Evolutionary conservation across 306 rosid genomes (phyloP).

Genomic region (Ceratonia siliqua): DNA sequence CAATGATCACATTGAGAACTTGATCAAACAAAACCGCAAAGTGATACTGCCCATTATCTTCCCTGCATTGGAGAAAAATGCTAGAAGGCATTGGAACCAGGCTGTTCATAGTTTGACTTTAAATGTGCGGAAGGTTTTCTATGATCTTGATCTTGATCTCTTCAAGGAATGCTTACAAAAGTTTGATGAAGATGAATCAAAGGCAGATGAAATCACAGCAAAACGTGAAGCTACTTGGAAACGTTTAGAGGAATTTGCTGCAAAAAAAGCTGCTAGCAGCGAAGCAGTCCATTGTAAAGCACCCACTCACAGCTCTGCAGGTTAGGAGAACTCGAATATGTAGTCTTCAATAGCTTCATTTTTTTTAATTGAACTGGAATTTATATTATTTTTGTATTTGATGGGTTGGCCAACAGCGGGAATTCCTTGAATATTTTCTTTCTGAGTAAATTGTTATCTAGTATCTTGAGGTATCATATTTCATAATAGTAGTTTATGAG

Average conservation of each 20-base stretch:
- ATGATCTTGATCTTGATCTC: slow-evolving; percentile 59
- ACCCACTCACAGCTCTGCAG: slow-evolving; percentile 34
- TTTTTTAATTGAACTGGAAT: slow-evolving; percentile 36
- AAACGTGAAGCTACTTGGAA: slow-evolving; percentile 59
- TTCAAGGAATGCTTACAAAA: slow-evolving; percentile 53
- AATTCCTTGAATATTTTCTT: slow-evolving; percentile 35
- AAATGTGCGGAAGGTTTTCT: slow-evolving; percentile 58
- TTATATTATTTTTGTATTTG: slow-evolving; percentile 30
- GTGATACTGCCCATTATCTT: slow-evolving; percentile 66
- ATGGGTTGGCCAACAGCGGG: slow-evolving; percentile 44
- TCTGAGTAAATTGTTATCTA: too few species aligned
- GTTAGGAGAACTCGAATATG: slow-evolving; percentile 41
- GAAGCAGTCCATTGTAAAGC: slow-evolving; percentile 42
- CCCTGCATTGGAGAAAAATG: slow-evolving; percentile 68
- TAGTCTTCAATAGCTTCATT: slow-evolving; percentile 44
- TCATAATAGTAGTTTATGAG: too few species aligned
- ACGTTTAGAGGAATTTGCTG: slow-evolving; percentile 62
- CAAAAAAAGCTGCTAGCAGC: slow-evolving; percentile 40
- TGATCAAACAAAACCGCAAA: slow-evolving; percentile 55
- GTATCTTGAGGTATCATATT: too few species aligned
- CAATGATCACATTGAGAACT: slow-evolving; percentile 63
- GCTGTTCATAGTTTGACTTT: slow-evolving; percentile 72
- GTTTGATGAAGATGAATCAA: slow-evolving; percentile 48
- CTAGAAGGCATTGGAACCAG: slow-evolving; percentile 66
- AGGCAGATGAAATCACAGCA: slow-evolving; percentile 44